Evolutionary conservation across 2,329 filamentous ascomycete genomes (phyloP).

Genomic region (Aspergillus quadricinctus): DNA sequence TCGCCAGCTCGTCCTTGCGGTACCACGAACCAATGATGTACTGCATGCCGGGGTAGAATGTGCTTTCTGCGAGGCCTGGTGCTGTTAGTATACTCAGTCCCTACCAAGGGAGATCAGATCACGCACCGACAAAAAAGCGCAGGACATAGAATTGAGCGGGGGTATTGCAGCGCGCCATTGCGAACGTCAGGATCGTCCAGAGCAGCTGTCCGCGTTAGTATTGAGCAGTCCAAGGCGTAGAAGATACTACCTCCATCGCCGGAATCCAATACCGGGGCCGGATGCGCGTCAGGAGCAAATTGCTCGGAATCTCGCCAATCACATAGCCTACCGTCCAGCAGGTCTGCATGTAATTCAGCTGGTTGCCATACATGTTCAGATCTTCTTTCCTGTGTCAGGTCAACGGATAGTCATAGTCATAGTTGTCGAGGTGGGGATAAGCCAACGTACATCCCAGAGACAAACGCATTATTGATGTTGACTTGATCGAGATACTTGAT

Average conservation of each 20-base stretch:
- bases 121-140: constrained; percentile 46
- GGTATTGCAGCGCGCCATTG: constrained; percentile 37
- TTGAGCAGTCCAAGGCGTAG: neutral
- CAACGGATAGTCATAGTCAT: no score
- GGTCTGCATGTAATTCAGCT: constrained; percentile 54
- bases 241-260: constrained; percentile 34
- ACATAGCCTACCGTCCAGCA: constrained; percentile 60
- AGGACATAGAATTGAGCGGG: constrained; percentile 45
- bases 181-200: constrained; percentile 49
- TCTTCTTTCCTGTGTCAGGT: constrained; percentile 46
- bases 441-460: constrained; percentile 42
- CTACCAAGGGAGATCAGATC: neutral
- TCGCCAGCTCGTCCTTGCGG: constrained; percentile 47
- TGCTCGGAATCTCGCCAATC: constrained; percentile 49
- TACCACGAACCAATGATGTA: constrained; percentile 53
- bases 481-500: constrained; percentile 48
- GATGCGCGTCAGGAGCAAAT: constrained; percentile 49
- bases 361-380: constrained; percentile 48
- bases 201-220: constrained; percentile 28
- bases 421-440: neutral
- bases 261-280: constrained; percentile 48
- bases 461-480: constrained; percentile 46
- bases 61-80: constrained; percentile 44
- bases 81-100: neutral
- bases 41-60: constrained; percentile 52